Evolutionary conservation across 2,329 filamentous ascomycete genomes (phyloP).

Genomic region (Nannizzia gypsea): DNA sequence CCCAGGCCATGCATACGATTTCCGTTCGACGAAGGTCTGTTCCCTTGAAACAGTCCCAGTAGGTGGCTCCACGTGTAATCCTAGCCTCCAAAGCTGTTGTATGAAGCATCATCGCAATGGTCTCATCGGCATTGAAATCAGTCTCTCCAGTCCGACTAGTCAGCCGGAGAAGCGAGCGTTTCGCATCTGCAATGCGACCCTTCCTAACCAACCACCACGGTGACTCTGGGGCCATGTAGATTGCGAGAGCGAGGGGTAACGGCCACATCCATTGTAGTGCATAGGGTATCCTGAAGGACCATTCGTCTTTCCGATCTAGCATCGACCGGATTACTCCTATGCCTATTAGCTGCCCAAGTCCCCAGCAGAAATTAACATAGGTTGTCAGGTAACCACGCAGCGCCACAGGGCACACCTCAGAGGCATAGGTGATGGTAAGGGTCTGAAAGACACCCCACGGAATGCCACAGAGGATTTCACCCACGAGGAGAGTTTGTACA

Average conservation of each 20-base stretch:
- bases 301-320: slow-evolving; percentile 36
- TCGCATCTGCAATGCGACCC: slow-evolving; percentile 37
- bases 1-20: slow-evolving; percentile 54
- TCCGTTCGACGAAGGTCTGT: slow-evolving; percentile 67
- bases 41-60: slow-evolving; percentile 74
- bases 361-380: slow-evolving; percentile 38
- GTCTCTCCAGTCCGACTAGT: slow-evolving; percentile 43
- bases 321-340: slow-evolving; percentile 41
- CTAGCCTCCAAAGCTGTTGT: slow-evolving; percentile 53
- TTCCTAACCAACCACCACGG: slow-evolving; percentile 42
- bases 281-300: slow-evolving; percentile 43
- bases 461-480: slow-evolving; percentile 41
- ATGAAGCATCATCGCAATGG: slow-evolving; percentile 83
- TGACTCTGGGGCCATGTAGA: slow-evolving; percentile 40
- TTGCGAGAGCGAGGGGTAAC: slow-evolving; percentile 37
- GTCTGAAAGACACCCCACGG: slow-evolving; percentile 44
- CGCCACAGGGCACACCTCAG: slow-evolving; percentile 37
- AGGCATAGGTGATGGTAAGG: slow-evolving; percentile 36
- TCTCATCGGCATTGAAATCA: slow-evolving; percentile 70
- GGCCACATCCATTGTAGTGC: slow-evolving; percentile 45
- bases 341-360: slow-evolving; percentile 40
- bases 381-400: slow-evolving; percentile 36
- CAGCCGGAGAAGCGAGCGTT: slow-evolving; percentile 33
- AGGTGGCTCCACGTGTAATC: slow-evolving; percentile 55
- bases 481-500: slow-evolving; percentile 37